These are phyloP conservation scores for Elsinoe ampelina DNA, from an alignment of 2,329 filamentous ascomycete species.

Conservation along the genomic window DNA sequence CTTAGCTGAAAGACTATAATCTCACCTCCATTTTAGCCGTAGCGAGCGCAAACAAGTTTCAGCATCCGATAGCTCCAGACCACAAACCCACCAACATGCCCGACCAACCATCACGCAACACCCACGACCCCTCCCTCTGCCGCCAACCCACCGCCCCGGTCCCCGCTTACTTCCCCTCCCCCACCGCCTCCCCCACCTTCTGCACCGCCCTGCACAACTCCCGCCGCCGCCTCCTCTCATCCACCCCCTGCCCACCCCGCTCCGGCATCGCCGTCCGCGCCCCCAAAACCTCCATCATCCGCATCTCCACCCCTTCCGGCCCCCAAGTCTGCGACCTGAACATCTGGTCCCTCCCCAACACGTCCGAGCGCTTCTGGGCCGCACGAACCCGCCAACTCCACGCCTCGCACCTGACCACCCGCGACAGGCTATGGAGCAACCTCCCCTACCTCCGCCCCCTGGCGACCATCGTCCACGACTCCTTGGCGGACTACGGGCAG, in stretches of 20 bases:
- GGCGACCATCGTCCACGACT: conserved; percentile 58
- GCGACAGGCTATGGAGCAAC: conserved; percentile 68
- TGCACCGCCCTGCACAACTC: conserved; percentile 22
- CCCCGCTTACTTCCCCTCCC: conserved; percentile 18
- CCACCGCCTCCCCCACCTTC: conserved; percentile 26
- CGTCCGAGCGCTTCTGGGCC: conserved; percentile 75
- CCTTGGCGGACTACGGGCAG: conserved; percentile 39
- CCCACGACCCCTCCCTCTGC: conserved; percentile 12
- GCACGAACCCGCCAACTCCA: conserved; percentile 69
- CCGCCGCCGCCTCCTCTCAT: conserved; percentile 17
- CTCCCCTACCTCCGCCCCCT: conserved; percentile 69
- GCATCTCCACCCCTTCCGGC: conserved; percentile 65
- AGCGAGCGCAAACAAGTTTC: no score
- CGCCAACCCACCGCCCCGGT: conserved; percentile 5
- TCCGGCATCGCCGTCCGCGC: conserved; percentile 66
- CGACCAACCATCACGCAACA: neutral
- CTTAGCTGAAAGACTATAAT: neutral
- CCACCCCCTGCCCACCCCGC: conserved; percentile 55
- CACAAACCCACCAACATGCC: neutral
- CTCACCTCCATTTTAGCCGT: no score
- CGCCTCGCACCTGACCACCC: conserved; percentile 59
- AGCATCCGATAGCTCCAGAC: neutral
- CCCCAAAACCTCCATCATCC: conserved; percentile 57
- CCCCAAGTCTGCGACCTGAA: conserved; percentile 79
- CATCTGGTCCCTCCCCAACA: conserved; percentile 68